These are phyloP conservation scores for Verbascum thapsus DNA, from an alignment of 257 asterid genomes.

Conservation along the genomic window DNA sequence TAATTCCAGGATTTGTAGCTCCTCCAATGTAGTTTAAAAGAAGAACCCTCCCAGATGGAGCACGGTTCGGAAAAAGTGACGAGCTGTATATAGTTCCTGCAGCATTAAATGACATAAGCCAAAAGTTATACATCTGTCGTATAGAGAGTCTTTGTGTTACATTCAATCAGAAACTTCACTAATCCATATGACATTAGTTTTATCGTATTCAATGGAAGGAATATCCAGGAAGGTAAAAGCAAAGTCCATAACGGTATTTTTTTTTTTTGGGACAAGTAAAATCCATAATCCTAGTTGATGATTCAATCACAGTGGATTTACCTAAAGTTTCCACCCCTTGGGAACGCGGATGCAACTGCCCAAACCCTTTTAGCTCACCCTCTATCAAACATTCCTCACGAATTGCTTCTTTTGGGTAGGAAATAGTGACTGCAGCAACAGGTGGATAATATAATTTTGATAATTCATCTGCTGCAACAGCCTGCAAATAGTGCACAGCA, in stretches of 20 bases:
- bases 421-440: constrained; percentile 88
- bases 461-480: constrained; percentile 75
- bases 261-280: constrained; percentile 2
- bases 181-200: constrained; percentile 16
- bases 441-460: constrained; percentile 87
- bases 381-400: constrained; percentile 70
- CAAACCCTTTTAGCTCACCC: constrained; percentile 94
- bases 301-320: constrained; percentile 31
- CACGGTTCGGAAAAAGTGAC: constrained; percentile 95
- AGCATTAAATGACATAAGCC: constrained; percentile 33
- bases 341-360: constrained; percentile 97
- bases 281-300: neutral
- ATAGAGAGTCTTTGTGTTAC: constrained; percentile 5
- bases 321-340: constrained; percentile 99
- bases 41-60: constrained; percentile 86
- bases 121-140: constrained; percentile 12
- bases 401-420: constrained; percentile 88
- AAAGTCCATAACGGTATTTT: constrained; percentile 8
- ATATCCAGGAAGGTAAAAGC: constrained; percentile 21
- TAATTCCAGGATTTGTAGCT: constrained; percentile 76
- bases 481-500: constrained; percentile 44
- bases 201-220: constrained; percentile 7
- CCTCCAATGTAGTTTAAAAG: constrained; percentile 98
- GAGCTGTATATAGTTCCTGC: constrained; percentile 98
- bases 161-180: constrained; percentile 1